Conservation (phyloP, 768 basidiomycete species). For the Mycena rosella region DNA sequence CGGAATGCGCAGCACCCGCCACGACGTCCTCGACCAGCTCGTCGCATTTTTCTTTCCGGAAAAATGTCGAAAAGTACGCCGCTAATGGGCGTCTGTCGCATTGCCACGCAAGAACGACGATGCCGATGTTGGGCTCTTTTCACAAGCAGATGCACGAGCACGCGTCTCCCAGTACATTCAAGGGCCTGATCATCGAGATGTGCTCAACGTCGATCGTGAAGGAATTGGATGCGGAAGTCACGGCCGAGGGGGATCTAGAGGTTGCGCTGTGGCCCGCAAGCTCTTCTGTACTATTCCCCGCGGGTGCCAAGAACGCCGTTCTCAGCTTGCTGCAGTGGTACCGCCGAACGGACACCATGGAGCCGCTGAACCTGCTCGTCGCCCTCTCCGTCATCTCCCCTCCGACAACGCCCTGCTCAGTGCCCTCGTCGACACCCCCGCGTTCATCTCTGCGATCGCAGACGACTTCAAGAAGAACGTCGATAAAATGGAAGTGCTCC, state of each 20-base stretch:
- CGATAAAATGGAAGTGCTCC: not conserved
- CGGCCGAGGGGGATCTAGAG: not conserved
- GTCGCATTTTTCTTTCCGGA: not conserved
- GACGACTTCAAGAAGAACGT: conserved; percentile 1
- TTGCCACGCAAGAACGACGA: not conserved
- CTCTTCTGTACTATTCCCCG: too few species aligned
- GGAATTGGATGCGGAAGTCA: not conserved
- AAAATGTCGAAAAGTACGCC: not conserved
- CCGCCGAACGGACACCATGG: not conserved
- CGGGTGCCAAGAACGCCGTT: too few species aligned
- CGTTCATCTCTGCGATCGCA: not conserved
- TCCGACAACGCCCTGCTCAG: not conserved
- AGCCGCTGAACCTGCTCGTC: not conserved
- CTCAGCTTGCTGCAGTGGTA: too few species aligned
- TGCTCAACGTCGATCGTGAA: not conserved
- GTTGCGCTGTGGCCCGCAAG: too few species aligned
- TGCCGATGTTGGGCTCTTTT: not conserved
- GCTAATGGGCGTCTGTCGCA: not conserved
- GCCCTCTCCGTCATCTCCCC: not conserved
- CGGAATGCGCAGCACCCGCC: not conserved
- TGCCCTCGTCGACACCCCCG: not conserved
- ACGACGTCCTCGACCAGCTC: not conserved
- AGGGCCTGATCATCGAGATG: not conserved
- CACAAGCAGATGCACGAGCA: not conserved
- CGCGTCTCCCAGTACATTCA: not conserved